Base-by-base conservation (phyloP, 495 filamentous ascomycete species). In the Barbatosphaeria neglecta region DNA sequence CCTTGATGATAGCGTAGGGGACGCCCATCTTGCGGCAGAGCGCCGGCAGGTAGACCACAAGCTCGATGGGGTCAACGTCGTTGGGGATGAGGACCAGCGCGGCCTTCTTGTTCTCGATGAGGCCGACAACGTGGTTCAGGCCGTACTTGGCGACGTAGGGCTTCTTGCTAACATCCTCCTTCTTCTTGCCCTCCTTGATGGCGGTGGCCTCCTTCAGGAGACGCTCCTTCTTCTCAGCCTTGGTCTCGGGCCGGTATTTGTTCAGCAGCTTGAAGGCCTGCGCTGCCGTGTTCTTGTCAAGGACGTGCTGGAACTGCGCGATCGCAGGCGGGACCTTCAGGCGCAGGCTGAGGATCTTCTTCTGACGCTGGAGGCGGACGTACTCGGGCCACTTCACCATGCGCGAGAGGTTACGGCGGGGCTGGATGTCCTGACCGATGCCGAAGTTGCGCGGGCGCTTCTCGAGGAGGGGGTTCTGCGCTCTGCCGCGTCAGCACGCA, bases 21-120 rank as follows among this genome's bases (percentile, higher is more conserved):
- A 98, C 79, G 74, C 93, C 93, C 89, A 99, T 97, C 87, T 99
- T 99, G 71, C 87, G 83, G 84, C 93, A 99, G 60, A 99, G 82
- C 65, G 93, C 89, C 54, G 93, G 93, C 47, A 99, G 79, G 87
- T 94, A 99, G 72, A 97, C 83, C 67, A 99, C 93, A 59, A 99
- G 72, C 80, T 99, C 93, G 70, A 99, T 97, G 55, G 93, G 93
- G 78, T 99, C 93, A 62, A 99, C 93, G 67, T 99, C 93, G 75
- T 99, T 95, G 63, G 93, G 84, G 67, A 99, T 97, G 57, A 99
- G 78, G 64, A 99, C 93, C 55, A 99, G 77, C 46, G 84, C 80
- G 50, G 93, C 90, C 83, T 99, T 99, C 87, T 97, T 99, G 79
- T 96, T 97, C 84, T 99, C 93, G 65, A 99, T 90, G 55, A 99